Evolutionary conservation across 2,329 filamentous ascomycete species (phyloP).

Genomic region (Aspergillus tubingensis): DNA sequence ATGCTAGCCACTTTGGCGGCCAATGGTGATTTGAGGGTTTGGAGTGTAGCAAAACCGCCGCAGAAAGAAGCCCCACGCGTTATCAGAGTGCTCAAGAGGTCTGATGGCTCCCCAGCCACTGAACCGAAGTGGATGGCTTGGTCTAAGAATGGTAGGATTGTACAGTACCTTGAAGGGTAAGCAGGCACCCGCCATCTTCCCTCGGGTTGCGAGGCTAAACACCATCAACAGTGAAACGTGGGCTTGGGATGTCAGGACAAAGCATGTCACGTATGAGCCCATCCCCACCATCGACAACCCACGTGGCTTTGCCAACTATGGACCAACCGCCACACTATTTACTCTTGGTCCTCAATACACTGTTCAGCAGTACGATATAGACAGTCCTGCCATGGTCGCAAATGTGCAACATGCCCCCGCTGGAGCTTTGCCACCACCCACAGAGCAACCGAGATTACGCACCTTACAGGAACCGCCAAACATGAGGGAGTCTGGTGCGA

Average conservation of each 20-base stretch:
- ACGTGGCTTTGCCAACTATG: slow-evolving; percentile 81
- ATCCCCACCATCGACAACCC: slow-evolving; percentile 84
- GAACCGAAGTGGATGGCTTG: slow-evolving; percentile 96
- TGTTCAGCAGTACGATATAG: slow-evolving; percentile 93
- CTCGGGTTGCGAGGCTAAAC: background rate
- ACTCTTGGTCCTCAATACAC: slow-evolving; percentile 85
- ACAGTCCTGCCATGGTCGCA: slow-evolving; percentile 78
- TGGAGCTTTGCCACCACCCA: slow-evolving; percentile 75
- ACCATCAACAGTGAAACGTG: slow-evolving; percentile 69
- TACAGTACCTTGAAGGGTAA: slow-evolving; percentile 89
- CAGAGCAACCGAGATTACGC: slow-evolving; percentile 60
- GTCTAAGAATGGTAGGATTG: slow-evolving; percentile 96
- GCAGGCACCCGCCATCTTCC: slow-evolving; percentile 39
- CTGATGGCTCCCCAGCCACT: slow-evolving; percentile 65
- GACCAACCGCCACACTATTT: slow-evolving; percentile 87
- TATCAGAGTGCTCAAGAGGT: slow-evolving; percentile 80
- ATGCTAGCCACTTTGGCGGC: slow-evolving; percentile 94
- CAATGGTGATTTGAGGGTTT: slow-evolving; percentile 90
- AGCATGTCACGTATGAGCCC: slow-evolving; percentile 85
- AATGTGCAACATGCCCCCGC: slow-evolving; percentile 85
- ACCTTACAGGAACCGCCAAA: slow-evolving; percentile 45
- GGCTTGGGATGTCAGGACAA: slow-evolving; percentile 97
- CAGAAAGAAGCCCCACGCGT: slow-evolving; percentile 77
- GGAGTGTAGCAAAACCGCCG: slow-evolving; percentile 87
- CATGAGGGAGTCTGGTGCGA: slow-evolving; percentile 71